Evolutionary conservation across 1,139 yeast genomes (phyloP).

Genomic region (Taphrina confusa): DNA sequence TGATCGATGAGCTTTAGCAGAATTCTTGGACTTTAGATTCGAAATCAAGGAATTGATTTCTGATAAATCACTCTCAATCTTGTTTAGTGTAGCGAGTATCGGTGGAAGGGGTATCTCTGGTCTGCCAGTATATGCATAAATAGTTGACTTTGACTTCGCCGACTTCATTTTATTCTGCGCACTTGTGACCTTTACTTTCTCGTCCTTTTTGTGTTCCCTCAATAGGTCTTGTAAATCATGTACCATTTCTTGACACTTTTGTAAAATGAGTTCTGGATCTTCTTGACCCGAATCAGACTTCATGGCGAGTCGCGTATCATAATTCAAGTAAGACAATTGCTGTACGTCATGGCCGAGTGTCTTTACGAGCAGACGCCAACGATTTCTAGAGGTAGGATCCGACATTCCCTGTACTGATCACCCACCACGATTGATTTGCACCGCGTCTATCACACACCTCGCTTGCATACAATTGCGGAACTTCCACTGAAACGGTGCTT

Average conservation of each 20-base stretch:
- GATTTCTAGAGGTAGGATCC: too few relatives aligned
- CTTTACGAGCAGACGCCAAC: background rate
- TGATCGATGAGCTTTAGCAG: slow-evolving; percentile 1
- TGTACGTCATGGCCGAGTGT: background rate
- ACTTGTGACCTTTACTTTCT: too few relatives aligned
- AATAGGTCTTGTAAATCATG: background rate
- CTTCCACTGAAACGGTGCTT: too few relatives aligned
- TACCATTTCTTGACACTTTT: background rate
- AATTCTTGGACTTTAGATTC: background rate
- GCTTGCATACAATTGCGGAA: too few relatives aligned
- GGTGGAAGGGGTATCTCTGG: background rate
- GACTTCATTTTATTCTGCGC: too few relatives aligned
- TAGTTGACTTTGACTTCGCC: too few relatives aligned
- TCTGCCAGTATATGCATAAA: too few relatives aligned
- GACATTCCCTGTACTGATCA: too few relatives aligned
- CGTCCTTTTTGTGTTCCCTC: too few relatives aligned
- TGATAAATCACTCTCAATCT: background rate
- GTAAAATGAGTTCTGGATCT: background rate
- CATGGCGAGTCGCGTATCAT: background rate
- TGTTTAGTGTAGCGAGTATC: background rate
- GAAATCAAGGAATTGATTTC: background rate
- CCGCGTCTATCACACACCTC: too few relatives aligned
- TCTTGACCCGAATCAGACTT: background rate
- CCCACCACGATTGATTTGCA: too few relatives aligned
- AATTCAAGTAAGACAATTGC: background rate